Evolutionary conservation across 768 basidiomycete species (phyloP).

Genomic region (Pisolithus tinctorius): DNA sequence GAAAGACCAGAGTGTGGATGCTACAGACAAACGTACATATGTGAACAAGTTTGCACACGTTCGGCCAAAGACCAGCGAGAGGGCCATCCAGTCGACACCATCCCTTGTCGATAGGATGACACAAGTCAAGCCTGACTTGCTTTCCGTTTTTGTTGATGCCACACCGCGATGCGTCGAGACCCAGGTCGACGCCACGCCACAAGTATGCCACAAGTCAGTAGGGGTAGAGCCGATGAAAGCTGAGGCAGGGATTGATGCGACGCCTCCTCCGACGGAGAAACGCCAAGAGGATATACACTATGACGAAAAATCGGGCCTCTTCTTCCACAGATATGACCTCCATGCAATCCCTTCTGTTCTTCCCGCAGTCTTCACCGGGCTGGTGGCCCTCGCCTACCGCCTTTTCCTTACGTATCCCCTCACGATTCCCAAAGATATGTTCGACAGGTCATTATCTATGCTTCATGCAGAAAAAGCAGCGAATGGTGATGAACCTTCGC

Average conservation of each 20-base stretch:
- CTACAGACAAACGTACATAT: constrained; percentile 36
- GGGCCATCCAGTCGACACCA: constrained; percentile 33
- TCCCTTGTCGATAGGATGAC: constrained; percentile 31
- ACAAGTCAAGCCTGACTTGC: constrained; percentile 32
- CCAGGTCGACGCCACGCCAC: constrained; percentile 40
- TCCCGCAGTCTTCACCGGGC: constrained; percentile 23
- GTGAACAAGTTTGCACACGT: constrained; percentile 37
- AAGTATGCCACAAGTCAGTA: constrained; percentile 26
- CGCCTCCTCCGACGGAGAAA: constrained; percentile 12
- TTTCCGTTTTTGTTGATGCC: constrained; percentile 46
- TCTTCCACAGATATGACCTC: constrained; percentile 20
- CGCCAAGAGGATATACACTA: constrained; percentile 16
- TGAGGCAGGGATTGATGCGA: constrained; percentile 30
- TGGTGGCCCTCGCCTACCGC: constrained; percentile 44
- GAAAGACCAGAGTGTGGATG: constrained; percentile 45
- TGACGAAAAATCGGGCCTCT: constrained; percentile 16
- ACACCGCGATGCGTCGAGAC: constrained; percentile 39
- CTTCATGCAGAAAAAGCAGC: constrained; percentile 25
- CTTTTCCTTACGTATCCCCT: constrained; percentile 45
- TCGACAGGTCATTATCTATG: constrained; percentile 31
- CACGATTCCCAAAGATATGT: constrained; percentile 38
- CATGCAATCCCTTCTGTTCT: constrained; percentile 26
- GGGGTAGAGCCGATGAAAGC: constrained; percentile 21
- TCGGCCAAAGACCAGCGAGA: constrained; percentile 29
- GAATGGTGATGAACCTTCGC: constrained; percentile 21